Percentiles rank a stretch among this genome's conserved stretches.
Conservation (phyloP, 2,329 filamentous ascomycete genomes). For the Verticillium nonalfalfae region DNA sequence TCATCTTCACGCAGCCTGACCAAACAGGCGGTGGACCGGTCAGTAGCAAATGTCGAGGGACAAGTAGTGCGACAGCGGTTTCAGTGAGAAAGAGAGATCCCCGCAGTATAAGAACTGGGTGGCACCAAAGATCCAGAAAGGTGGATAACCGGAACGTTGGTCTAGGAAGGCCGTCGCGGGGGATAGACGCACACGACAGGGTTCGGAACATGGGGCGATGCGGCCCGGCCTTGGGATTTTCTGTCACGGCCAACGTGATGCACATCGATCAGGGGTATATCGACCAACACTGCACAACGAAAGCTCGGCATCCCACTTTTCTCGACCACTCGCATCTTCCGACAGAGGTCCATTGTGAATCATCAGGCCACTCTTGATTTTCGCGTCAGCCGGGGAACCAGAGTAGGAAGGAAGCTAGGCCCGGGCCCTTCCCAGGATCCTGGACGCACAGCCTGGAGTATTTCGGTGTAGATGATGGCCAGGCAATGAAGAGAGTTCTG, state of each 20-base stretch:
- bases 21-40: no score
- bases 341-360: background rate
- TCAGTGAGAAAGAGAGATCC: no score
- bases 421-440: background rate
- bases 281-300: background rate
- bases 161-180: background rate
- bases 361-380: background rate
- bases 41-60: no score
- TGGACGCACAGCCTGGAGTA: background rate
- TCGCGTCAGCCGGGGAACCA: no score
- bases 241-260: background rate
- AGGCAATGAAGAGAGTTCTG: no score
- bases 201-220: background rate
- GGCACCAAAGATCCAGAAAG: background rate
- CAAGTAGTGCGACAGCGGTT: no score
- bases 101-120: no score
- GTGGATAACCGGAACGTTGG: background rate
- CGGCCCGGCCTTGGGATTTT: background rate
- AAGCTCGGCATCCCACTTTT: background rate
- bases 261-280: background rate
- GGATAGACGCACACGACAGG: background rate
- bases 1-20: background rate
- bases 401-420: background rate
- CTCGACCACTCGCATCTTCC: background rate
- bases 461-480: no score